Evolutionary conservation across 2,329 filamentous ascomycete species (phyloP), one percentile per base, ranked within the genome.

Genomic region (Ambrosiella cleistominuta): DNA sequence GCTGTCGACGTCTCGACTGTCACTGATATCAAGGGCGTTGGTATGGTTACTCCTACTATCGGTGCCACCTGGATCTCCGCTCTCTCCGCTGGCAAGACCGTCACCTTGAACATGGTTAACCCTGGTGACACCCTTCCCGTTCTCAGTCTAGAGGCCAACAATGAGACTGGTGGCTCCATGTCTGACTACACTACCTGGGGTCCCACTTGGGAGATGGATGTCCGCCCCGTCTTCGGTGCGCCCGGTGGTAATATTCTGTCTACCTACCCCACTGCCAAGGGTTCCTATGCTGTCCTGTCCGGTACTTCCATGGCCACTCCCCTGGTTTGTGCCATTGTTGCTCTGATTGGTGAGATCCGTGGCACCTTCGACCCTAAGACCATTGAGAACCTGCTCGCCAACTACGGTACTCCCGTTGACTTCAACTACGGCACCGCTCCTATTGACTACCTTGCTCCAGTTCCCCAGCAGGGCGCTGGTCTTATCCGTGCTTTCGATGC

Each of bases 271-370:
- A 54, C 51, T 50, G 54, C 49, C 12, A 57, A 57, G 37, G 59
- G 58, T 57, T 60, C 65, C 2, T 83, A 80, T 56, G 73, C 71
- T 19, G 72, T 80, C 1, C 66, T 74, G 35, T 79, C 71, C 39
- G 79, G 79, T 11, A 81, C 78, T 0, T 81, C 78, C 1, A 83
- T 84, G 80, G 73, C 79, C 2, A 75, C 74, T 39, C 79, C 80
- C 7, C 71, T 79, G 12, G 69, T 74, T 4, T 77, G 79, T 3
- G 80, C 72, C 39, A 73, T 79, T 56, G 70, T 74, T 45, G 79
- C 78, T 0, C 71, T 82, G 40, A 66, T 81, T 60, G 73, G 72
- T 44, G 70, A 79, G 59, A 73, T 72, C 13, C 74, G 75, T 39
- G 74, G 74, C n/a, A 76, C 70, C 27, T 70, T 74, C 47, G 72